Percentiles rank a stretch among this genome's conserved stretches.
Conservation (phyloP, 768 basidiomycete species). For the Lentinula aciculospora region DNA sequence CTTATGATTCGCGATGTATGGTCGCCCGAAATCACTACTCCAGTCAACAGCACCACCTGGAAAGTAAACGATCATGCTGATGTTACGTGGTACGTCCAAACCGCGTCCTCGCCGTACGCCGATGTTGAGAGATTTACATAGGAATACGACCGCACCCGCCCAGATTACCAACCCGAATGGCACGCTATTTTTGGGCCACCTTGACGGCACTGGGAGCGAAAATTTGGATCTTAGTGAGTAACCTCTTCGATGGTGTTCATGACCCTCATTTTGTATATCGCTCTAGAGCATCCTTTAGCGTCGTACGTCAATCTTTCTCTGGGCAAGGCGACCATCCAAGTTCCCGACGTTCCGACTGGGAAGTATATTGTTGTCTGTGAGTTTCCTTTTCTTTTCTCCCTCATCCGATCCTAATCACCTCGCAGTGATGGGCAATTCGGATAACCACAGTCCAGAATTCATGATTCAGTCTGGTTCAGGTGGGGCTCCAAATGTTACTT, state of each 20-base stretch:
- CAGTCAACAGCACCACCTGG: conserved; percentile 34
- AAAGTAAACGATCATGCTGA: conserved; percentile 24
- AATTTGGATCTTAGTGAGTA: conserved; percentile 40
- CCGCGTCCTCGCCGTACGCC: background rate
- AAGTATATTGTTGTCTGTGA: conserved; percentile 49
- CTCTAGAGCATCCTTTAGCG: conserved; percentile 45
- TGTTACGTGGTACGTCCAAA: conserved; percentile 37
- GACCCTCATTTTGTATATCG: background rate
- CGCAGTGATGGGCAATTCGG: conserved; percentile 54
- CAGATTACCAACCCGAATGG: conserved; percentile 31
- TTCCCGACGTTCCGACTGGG: conserved; percentile 31
- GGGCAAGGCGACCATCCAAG: conserved; percentile 34
- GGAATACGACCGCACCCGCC: conserved; percentile 33
- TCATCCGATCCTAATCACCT: background rate
- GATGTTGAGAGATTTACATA: conserved; percentile 14
- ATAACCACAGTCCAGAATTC: conserved; percentile 44
- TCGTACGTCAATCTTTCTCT: conserved; percentile 33
- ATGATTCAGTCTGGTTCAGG: conserved; percentile 24
- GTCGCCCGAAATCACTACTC: conserved; percentile 36
- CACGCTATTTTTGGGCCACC: conserved; percentile 38
- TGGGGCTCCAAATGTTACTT: background rate
- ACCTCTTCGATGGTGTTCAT: background rate
- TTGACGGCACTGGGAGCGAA: conserved; percentile 33
- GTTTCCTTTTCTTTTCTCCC: conserved; percentile 15
- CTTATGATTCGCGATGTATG: conserved; percentile 27